Base-by-base conservation (phyloP, 352 stramenopile species). In the Phytophthora fragariaefolia region DNA sequence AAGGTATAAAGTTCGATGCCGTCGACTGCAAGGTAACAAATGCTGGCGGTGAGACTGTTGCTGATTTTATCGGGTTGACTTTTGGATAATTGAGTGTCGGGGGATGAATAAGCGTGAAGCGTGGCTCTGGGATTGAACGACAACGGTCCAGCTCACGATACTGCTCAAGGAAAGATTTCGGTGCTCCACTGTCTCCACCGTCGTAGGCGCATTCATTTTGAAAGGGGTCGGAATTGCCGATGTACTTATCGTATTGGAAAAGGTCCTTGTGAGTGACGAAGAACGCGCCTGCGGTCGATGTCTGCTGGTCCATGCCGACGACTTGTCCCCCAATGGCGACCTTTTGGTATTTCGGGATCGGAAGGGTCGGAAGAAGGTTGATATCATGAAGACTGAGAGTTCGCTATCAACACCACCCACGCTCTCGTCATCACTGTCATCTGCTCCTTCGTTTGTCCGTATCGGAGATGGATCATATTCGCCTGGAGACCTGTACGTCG, bases 241-340 rank as follows among this genome's bases (percentile, higher is more conserved):
- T 63, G 30, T 79, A 79, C 58, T 76, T 80, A 15, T 89, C 74
- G 46, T 87, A 95, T 49, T 90, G 74, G 48, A 92, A 93, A 36
- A 93, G 58, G 2, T 90, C 70, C 50, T 85, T 82, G 70, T 91
- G 64, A 48, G 69, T 60, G 23, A 74, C 46, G 47, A 93, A 92
- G 73, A 95, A 91, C 15, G 56, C 43, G 13, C 30, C 56, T 27
- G 73, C 63, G 18, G 18, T 22, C 36, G 69, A 69, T 18, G n/a
- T 36, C 9, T 32, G 47, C 4, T 62, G 36, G 55, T 69, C 67
- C 47, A 38, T 47, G 26, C 24, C 27, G 28, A 17, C 22, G 27
- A n/a, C 26, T 22, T 13, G 46, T 6, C 3, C 26, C 28, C 43
- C 15, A 51, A 71, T 9, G 51, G 27, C 50, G 20, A 51, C 17